phyloP scores from a whole-genome alignment of 768 basidiomycete species.

The Trametopsis cervina region DNA sequence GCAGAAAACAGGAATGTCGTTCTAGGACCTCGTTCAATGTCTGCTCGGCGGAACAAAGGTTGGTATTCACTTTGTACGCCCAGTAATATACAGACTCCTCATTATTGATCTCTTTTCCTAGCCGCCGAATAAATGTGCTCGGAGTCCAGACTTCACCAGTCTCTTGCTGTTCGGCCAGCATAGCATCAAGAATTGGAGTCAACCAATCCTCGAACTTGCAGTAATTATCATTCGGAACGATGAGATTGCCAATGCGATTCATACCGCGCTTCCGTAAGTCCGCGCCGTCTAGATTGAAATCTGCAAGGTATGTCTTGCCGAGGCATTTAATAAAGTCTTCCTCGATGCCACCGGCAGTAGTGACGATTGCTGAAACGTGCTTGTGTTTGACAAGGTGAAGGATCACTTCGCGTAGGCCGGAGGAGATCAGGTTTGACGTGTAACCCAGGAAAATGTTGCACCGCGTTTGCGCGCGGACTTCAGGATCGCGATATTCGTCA shows the following conservation, averaged over 20 bases:
- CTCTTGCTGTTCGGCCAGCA: conserved; percentile 83
- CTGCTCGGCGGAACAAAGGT: conserved; percentile 13
- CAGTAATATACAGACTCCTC: conserved; percentile 99
- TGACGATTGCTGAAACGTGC: conserved; percentile 85
- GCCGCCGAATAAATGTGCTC: conserved; percentile 83
- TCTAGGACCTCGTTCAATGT: conserved; percentile 46
- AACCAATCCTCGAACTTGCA: conserved; percentile 99
- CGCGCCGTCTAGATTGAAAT: conserved; percentile 89
- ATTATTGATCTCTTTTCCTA: conserved; percentile 97
- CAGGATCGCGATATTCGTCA: conserved; percentile 52
- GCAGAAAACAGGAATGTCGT: conserved; percentile 97
- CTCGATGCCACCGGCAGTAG: conserved; percentile 96
- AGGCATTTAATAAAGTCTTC: conserved; percentile 99
- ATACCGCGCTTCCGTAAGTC: conserved; percentile 83
- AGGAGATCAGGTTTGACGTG: conserved; percentile 98
- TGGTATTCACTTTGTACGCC: conserved; percentile 87
- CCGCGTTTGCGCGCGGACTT: conserved; percentile 60
- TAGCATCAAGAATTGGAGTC: conserved; percentile 83
- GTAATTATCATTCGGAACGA: conserved; percentile 98
- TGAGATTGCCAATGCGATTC: conserved; percentile 94
- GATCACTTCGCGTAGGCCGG: conserved; percentile 90
- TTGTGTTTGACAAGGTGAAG: conserved; percentile 89
- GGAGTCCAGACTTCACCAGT: conserved; percentile 79
- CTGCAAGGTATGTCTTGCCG: conserved; percentile 91
- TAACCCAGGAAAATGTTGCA: conserved; percentile 95